These are phyloP conservation scores for Eimeria brunetti DNA, from an alignment of 169 alveolate species.

Conservation along the genomic window DNA sequence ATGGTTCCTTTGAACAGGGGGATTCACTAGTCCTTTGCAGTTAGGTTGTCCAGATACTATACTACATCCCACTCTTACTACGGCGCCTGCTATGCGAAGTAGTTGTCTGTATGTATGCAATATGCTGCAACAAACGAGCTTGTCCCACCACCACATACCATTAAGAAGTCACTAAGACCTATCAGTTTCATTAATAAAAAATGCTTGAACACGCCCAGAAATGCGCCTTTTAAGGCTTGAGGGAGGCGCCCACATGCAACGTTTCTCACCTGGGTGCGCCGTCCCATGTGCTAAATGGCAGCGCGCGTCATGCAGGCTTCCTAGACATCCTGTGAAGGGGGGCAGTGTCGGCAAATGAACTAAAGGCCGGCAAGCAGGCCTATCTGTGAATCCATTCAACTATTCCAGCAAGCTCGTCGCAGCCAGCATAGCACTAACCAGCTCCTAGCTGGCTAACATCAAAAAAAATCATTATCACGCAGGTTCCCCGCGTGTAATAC, in stretches of 20 bases:
- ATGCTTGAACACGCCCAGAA: constrained; percentile 16
- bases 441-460: constrained; percentile 12
- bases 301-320: constrained; percentile 23
- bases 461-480: constrained; percentile 6
- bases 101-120: background rate
- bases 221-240: background rate
- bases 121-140: background rate
- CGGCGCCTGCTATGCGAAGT: background rate
- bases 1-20: background rate
- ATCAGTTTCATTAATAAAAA: constrained; percentile 38
- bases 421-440: constrained; percentile 18
- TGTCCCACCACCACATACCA: background rate
- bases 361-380: background rate
- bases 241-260: constrained; percentile 2
- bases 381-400: background rate
- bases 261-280: background rate
- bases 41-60: background rate
- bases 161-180: constrained; percentile 13
- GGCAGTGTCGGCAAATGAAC: background rate
- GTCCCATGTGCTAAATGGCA: constrained; percentile 27
- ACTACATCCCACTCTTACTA: background rate
- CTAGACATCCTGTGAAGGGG: background rate
- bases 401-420: background rate
- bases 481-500: background rate
- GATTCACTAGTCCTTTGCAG: background rate